These are phyloP conservation scores for Galerina sulciceps DNA, from an alignment of 768 basidiomycete genomes.

Conservation along the genomic window DNA sequence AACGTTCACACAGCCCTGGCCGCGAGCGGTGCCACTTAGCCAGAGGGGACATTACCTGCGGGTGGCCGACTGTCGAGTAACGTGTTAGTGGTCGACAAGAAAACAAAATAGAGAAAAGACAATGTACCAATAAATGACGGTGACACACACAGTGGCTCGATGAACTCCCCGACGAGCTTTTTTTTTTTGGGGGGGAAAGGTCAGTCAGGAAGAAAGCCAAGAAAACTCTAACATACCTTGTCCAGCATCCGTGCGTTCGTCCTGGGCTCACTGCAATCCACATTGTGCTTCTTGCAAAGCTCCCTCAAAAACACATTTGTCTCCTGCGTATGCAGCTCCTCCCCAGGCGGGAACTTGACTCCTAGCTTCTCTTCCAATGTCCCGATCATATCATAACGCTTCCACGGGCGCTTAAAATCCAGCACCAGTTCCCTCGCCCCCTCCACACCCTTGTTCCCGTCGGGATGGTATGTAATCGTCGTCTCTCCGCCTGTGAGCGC, in stretches of 20 bases:
- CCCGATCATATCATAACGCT: constrained; percentile 97
- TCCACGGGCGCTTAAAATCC: constrained; percentile 95
- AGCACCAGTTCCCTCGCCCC: constrained; percentile 68
- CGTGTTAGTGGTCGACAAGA: constrained; percentile 2
- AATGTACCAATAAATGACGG: constrained; percentile 89
- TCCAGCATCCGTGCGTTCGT: constrained; percentile 95
- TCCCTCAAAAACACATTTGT: constrained; percentile 89
- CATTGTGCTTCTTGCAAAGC: constrained; percentile 89
- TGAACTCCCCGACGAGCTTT: constrained; percentile 97
- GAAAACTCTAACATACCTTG: constrained; percentile 57
- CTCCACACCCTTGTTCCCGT: constrained; percentile 84
- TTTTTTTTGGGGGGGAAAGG: not conserved
- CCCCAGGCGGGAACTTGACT: constrained; percentile 92
- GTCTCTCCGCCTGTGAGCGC: constrained; percentile 81
- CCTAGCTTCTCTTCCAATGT: constrained; percentile 94
- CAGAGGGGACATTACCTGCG: constrained; percentile 99
- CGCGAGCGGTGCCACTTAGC: constrained; percentile 99
- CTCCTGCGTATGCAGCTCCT: constrained; percentile 84
- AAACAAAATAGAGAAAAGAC: not conserved
- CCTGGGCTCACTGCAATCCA: constrained; percentile 94
- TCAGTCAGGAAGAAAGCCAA: not conserved
- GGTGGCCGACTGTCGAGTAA: constrained; percentile 78
- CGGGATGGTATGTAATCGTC: constrained; percentile 85
- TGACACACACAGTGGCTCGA: constrained; percentile 95
- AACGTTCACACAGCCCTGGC: constrained; percentile 96